Evolutionary conservation across 2,329 filamentous ascomycete genomes (phyloP).

Genomic region (Diaporthe caulivora): DNA sequence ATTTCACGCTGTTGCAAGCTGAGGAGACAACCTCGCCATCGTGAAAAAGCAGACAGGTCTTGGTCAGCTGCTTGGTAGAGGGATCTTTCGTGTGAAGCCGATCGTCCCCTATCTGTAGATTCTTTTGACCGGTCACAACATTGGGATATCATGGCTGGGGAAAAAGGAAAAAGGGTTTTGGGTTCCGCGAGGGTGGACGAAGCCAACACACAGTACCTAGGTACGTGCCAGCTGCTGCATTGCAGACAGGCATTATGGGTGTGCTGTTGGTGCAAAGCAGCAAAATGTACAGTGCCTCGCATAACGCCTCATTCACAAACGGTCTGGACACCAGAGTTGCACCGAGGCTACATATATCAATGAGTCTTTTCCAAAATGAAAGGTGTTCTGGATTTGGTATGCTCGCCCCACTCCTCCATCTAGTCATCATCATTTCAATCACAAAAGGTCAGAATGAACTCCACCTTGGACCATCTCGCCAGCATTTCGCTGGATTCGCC

Average conservation of each 20-base stretch:
- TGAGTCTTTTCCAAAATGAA: background rate
- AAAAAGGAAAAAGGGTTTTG: background rate
- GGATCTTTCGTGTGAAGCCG: background rate
- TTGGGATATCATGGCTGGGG: background rate
- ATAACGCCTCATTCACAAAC: background rate
- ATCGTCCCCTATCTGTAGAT: background rate
- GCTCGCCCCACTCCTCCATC: background rate
- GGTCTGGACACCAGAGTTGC: background rate
- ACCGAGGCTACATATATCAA: background rate
- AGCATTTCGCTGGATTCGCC: background rate
- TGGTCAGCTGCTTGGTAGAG: background rate
- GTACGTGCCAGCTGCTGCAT: no score
- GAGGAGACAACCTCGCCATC: background rate
- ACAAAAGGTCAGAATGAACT: background rate
- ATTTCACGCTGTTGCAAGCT: background rate
- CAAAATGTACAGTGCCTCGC: background rate
- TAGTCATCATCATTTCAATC: background rate
- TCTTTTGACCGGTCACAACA: background rate
- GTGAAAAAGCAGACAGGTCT: background rate
- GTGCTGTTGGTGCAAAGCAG: background rate
- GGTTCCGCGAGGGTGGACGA: background rate
- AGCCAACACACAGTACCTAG: no score
- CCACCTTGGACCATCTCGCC: background rate
- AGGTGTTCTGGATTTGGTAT: background rate
- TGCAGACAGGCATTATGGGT: background rate